Evolutionary conservation across 768 basidiomycete species (phyloP), one percentile per base, ranked within the genome.

Genomic region (Rhodosporidiobolus sp.): DNA sequence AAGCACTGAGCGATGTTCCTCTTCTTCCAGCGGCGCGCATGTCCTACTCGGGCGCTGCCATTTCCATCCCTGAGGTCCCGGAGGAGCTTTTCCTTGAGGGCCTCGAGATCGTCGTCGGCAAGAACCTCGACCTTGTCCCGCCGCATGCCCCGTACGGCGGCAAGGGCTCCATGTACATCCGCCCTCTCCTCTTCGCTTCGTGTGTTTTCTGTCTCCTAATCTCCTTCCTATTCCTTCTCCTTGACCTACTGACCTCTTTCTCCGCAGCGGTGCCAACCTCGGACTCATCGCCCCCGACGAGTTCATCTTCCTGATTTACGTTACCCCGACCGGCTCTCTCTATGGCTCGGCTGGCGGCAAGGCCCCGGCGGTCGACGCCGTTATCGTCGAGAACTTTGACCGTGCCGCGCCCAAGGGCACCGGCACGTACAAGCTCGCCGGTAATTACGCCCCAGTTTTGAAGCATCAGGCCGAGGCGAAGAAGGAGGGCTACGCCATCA

Each of bases 121-220:
- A 62, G 24, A 79, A 79, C 67, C 55, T 77, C 12, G 72, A 78
- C 26, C 68, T 76, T 52, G 78, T 79, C 5, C 78, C 78, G 50
- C 53, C 69, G 5, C 63, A 75, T 58, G 57, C 69, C 11, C 69
- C 77, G 14, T 69, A 76, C 65, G 76, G 66, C 49, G 58, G 55
- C 28, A 61, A 67, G 53, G 78, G 74, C 4, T 65, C 68, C 24
- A 63, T 69, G 48, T 77, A 77, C 67, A 56, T 69, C 67, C 75
- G 63, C 11, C 74, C 74, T 1, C 45, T 65, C 17, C 22, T 65
- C 16, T 67, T 70, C 30, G 69, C 65, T n/a, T 67, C 59, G 48
- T 45, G 28, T 50, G 22, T 28, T 19, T 26, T 22, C 24, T 46
- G 3, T 22, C 53, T 52, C 53, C 10, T 48, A 10, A 19, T 43